Percentiles rank a stretch among this genome's conserved stretches.
Evolutionary conservation across 345 rosid species (phyloP).

Genomic region (Populus ilicifolia): DNA sequence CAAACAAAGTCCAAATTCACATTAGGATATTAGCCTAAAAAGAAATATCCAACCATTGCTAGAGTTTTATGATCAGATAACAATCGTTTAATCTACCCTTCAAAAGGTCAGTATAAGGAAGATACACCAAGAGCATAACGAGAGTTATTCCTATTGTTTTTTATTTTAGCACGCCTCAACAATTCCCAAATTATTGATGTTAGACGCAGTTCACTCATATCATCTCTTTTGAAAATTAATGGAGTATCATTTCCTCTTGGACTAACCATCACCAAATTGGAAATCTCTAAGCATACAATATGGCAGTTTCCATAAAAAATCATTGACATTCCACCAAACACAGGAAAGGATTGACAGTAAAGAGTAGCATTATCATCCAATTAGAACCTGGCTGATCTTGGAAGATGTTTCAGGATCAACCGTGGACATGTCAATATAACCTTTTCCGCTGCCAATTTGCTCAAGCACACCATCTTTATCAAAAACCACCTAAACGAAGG

Average conservation of each 20-base stretch:
- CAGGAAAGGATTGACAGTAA: no score
- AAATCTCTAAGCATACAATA: no score
- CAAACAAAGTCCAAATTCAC: background rate
- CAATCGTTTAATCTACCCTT: background rate
- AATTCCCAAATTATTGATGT: background rate
- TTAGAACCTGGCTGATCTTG: conserved; percentile 64
- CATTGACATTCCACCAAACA: no score
- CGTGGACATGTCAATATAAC: conserved; percentile 92
- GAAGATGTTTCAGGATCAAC: conserved; percentile 83
- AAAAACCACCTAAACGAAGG: conserved; percentile 64
- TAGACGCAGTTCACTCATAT: background rate
- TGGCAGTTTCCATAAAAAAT: no score
- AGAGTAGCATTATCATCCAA: background rate
- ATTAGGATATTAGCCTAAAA: background rate
- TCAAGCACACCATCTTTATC: conserved; percentile 79
- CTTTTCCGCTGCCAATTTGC: conserved; percentile 60
- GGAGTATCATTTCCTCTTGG: no score
- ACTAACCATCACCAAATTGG: no score
- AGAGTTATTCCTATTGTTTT: background rate
- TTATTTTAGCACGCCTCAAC: background rate
- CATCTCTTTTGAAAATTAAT: background rate
- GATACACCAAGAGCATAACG: background rate
- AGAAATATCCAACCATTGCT: background rate
- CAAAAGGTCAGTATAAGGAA: background rate
- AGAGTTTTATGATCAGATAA: no score